Evolutionary conservation across 108 stramenopile species (phyloP), one percentile per base, ranked within the genome.

Genomic region (Epipyxis sp.): DNA sequence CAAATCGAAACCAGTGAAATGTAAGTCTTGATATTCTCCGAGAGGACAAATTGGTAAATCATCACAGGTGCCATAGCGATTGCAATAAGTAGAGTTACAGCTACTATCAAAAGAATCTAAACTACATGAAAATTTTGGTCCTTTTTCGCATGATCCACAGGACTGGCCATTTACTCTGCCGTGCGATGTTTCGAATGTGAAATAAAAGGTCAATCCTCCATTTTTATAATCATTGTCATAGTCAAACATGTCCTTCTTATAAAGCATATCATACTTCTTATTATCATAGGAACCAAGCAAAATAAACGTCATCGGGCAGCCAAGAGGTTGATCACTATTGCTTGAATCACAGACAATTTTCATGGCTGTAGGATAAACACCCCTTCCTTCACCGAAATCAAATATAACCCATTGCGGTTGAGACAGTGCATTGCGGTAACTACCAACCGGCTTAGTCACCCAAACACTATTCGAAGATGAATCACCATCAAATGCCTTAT

Each of bases 231-330:
- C 65, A 37, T 68, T 16, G 39, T 16, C 65, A 25, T 68, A 68
- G 65, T 68, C 65, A 25, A 37, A 68, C 20, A 68, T 20, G 65
- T 68, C 65, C 35, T 16, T 37, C 29, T 25, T 20, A 20, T 68
- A 40, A 16, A 68, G 29, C 65, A 25, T 68, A 20, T 68, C 39
- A 25, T 37, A 68, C 39, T 68, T 68, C 16, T 20, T 25, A 20
- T 40, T 40, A 37, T 41, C 40, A 25, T 68, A 37, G 20, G 65
- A 68, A 20, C 65, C 65, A 20, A 37, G 41, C 40, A 68, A 16
- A 16, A 37, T 25, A 41, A 68, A 68, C 39, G 65, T 68, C 65
- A 68, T 68, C 39, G 65, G 65, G 20, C 65, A 68, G 65, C 65
- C 65, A 25, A 57, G 20, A 25, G 20, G 20, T 16, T 57, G 20